These are phyloP conservation scores for Penicillium sp. DNA, from an alignment of 2,329 filamentous ascomycete species.

Conservation along the genomic window DNA sequence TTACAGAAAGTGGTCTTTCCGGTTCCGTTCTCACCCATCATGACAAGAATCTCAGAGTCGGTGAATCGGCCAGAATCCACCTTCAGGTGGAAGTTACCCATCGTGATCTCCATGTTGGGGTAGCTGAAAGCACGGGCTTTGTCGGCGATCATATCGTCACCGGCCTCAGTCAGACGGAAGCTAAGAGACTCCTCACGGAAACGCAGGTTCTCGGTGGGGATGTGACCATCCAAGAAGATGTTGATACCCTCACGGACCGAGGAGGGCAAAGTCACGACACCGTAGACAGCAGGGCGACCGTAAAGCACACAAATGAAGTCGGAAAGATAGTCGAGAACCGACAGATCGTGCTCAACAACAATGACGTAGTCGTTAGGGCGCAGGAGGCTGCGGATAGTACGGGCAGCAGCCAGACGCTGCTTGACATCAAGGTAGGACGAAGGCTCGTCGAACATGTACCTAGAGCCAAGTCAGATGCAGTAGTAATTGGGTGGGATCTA, in stretches of 20 bases:
- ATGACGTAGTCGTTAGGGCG: slow-evolving; percentile 93
- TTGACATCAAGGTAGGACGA: slow-evolving; percentile 99
- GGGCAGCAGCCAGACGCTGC: slow-evolving; percentile 90
- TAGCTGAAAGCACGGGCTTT: slow-evolving; percentile 84
- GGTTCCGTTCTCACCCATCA: slow-evolving; percentile 99
- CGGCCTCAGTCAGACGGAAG: slow-evolving; percentile 87
- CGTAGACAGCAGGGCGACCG: slow-evolving; percentile 91
- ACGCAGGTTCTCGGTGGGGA: slow-evolving; percentile 95
- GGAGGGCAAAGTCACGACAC: slow-evolving; percentile 92
- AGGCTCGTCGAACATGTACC: slow-evolving; percentile 99
- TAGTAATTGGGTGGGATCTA: neutral
- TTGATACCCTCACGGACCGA: slow-evolving; percentile 99
- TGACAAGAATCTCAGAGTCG: slow-evolving; percentile 97
- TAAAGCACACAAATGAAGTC: slow-evolving; percentile 98
- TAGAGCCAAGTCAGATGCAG: slow-evolving; percentile 30
- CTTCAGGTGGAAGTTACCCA: slow-evolving; percentile 81
- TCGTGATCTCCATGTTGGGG: slow-evolving; percentile 87
- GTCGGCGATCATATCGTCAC: slow-evolving; percentile 84
- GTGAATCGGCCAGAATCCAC: slow-evolving; percentile 87
- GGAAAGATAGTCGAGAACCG: slow-evolving; percentile 95
- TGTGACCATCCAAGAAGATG: slow-evolving; percentile 97
- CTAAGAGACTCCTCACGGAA: slow-evolving; percentile 97
- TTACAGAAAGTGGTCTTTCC: slow-evolving; percentile 99
- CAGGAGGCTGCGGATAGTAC: slow-evolving; percentile 88
- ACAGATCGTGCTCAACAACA: slow-evolving; percentile 98